phyloP scores from a whole-genome alignment of 768 basidiomycete species.

The Zangia roseola region DNA sequence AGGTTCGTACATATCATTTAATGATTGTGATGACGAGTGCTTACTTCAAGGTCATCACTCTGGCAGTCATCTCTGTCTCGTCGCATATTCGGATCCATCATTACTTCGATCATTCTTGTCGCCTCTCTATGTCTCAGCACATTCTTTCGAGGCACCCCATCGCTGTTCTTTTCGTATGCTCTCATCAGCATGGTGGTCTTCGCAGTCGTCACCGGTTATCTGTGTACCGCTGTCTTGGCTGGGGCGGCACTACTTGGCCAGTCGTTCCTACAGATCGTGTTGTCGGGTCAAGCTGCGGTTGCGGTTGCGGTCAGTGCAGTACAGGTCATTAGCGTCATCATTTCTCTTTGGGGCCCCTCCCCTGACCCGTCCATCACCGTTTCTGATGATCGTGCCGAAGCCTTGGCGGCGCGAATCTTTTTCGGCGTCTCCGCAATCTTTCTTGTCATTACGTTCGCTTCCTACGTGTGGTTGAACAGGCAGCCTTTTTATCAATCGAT shows the following conservation, averaged over 20 bases:
- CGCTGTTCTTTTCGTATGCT: constrained; percentile 63
- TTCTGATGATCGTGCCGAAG: constrained; percentile 52
- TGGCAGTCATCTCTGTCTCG: constrained; percentile 58
- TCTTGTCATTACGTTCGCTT: constrained; percentile 50
- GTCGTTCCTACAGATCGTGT: constrained; percentile 65
- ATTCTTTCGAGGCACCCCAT: constrained; percentile 50
- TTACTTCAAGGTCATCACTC: constrained; percentile 2
- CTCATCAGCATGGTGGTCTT: constrained; percentile 59
- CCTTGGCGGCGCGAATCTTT: constrained; percentile 69
- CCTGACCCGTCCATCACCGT: constrained; percentile 11
- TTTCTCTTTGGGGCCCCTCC: constrained; percentile 52
- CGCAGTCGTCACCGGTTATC: constrained; percentile 65
- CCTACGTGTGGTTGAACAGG: constrained; percentile 56
- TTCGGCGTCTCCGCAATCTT: constrained; percentile 71
- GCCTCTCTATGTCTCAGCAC: constrained; percentile 66
- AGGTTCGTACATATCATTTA: constrained; percentile 41
- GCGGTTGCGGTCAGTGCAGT: constrained; percentile 79
- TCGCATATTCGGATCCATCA: constrained; percentile 51
- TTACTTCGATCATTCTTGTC: constrained; percentile 52
- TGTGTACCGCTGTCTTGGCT: constrained; percentile 75
- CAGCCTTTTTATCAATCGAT: constrained; percentile 59
- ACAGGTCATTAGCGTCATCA: constrained; percentile 63
- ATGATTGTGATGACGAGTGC: background rate
- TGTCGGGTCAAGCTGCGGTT: constrained; percentile 85
- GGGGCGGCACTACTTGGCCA: constrained; percentile 82